Conservation (phyloP, 2,329 filamentous ascomycete genomes). For the Hymenoscyphus fraxineus region DNA sequence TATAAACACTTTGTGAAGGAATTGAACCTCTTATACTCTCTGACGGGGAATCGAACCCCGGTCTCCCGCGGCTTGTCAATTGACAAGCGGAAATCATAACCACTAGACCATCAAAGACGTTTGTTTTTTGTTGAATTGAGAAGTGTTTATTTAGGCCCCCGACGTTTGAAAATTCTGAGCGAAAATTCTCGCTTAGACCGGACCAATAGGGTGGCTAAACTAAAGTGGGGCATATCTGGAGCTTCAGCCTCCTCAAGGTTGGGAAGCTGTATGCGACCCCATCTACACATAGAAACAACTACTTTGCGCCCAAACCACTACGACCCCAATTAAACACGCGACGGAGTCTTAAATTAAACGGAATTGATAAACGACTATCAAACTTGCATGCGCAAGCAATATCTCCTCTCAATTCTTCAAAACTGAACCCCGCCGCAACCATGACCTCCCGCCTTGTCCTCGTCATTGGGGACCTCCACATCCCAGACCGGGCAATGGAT, state of each 20-base stretch:
- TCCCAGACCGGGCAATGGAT: slow-evolving; percentile 86
- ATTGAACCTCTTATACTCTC: background rate
- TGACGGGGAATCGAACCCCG: slow-evolving; percentile 25
- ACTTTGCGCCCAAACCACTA: background rate
- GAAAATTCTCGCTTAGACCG: background rate
- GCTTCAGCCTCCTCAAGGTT: background rate
- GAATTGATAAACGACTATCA: background rate
- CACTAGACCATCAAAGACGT: slow-evolving; percentile 35
- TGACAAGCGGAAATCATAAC: slow-evolving; percentile 38
- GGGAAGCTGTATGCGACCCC: background rate
- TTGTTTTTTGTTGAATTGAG: background rate
- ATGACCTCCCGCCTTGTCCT: slow-evolving; percentile 87
- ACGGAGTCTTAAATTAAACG: background rate
- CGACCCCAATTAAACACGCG: background rate
- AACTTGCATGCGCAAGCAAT: background rate
- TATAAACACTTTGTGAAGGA: background rate
- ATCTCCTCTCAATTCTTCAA: slow-evolving; percentile 8
- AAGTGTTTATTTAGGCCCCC: background rate
- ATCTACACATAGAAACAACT: background rate
- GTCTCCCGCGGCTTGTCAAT: slow-evolving; percentile 22
- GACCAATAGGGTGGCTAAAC: background rate
- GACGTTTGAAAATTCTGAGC: background rate
- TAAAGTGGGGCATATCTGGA: background rate
- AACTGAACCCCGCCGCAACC: slow-evolving; percentile 19
- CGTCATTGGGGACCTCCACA: slow-evolving; percentile 89